Evolutionary conservation across 2,329 filamentous ascomycete genomes (phyloP).

Genomic region (Phyllosticta capitalensis): DNA sequence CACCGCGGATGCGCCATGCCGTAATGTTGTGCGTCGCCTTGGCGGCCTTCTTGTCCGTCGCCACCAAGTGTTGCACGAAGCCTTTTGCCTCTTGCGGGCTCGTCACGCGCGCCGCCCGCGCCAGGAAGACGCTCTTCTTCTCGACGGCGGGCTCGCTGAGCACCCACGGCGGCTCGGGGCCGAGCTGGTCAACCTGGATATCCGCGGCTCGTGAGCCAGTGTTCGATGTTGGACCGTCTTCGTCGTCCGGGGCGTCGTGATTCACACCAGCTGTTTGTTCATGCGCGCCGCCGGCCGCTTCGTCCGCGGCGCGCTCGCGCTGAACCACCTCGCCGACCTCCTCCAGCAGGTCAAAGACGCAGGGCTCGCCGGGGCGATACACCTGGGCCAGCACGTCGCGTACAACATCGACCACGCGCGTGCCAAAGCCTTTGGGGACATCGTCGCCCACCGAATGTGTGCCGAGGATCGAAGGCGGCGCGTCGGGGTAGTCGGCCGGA

Average conservation of each 20-base stretch:
- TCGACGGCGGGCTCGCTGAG: constrained; percentile 66
- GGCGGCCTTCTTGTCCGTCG: constrained; percentile 76
- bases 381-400: constrained; percentile 56
- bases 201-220: constrained; percentile 15
- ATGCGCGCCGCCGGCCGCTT: constrained; percentile 19
- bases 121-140: constrained; percentile 81
- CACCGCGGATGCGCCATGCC: constrained; percentile 72
- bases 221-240: neutral
- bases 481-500: constrained; percentile 62
- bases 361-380: constrained; percentile 67
- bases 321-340: constrained; percentile 39
- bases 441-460: constrained; percentile 67
- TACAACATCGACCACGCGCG: constrained; percentile 59
- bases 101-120: constrained; percentile 59
- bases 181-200: constrained; percentile 26
- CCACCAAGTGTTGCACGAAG: constrained; percentile 66
- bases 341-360: constrained; percentile 85
- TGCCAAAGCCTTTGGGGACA: constrained; percentile 61
- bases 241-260: neutral
- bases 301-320: constrained; percentile 38
- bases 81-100: constrained; percentile 61
- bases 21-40: constrained; percentile 90
- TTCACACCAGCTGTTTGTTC: constrained; percentile 15
- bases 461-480: constrained; percentile 62
- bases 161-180: constrained; percentile 53